Conservation (phyloP, 2,329 filamentous ascomycete genomes). For the Penicillium sp. region DNA sequence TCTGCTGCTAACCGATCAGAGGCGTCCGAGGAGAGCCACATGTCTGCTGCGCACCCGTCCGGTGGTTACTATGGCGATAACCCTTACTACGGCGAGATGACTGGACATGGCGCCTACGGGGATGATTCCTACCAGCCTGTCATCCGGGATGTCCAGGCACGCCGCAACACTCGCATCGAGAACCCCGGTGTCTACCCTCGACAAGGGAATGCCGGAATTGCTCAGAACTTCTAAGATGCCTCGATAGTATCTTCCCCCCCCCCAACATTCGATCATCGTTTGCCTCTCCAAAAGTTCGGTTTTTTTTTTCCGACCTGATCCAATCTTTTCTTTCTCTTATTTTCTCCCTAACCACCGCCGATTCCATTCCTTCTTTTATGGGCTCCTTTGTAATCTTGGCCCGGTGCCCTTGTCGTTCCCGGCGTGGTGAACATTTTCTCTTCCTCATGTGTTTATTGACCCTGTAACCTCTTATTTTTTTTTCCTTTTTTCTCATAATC, state of each 20-base stretch:
- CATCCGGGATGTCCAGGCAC: conserved; percentile 87
- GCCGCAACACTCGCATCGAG: conserved; percentile 93
- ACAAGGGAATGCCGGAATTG: conserved; percentile 86
- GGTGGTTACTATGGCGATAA: conserved; percentile 57
- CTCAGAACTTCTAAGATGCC: conserved; percentile 82
- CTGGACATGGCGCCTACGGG: conserved; percentile 54
- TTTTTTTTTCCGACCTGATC: conserved; percentile 3
- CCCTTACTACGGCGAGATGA: conserved; percentile 54
- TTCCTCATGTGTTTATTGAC: conserved; percentile 26
- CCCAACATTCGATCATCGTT: neutral
- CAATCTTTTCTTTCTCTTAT: conserved; percentile 6
- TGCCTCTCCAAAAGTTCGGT: conserved; percentile 7
- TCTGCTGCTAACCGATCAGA: conserved; percentile 77
- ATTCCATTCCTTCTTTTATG: conserved; percentile 20
- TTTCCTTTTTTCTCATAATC: conserved; percentile 3
- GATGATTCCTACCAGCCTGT: conserved; percentile 68
- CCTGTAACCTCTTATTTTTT: conserved; percentile 15
- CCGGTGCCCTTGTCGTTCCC: conserved; percentile 17
- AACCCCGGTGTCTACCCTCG: conserved; percentile 85
- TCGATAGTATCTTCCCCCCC: neutral
- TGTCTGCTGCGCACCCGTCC: conserved; percentile 46
- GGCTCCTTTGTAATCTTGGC: conserved; percentile 5
- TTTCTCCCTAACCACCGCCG: conserved; percentile 13
- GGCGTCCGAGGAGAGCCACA: conserved; percentile 56
- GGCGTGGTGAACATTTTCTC: conserved; percentile 25